Conservation (phyloP, 345 rosid species). For the Syzygium aromaticum region DNA sequence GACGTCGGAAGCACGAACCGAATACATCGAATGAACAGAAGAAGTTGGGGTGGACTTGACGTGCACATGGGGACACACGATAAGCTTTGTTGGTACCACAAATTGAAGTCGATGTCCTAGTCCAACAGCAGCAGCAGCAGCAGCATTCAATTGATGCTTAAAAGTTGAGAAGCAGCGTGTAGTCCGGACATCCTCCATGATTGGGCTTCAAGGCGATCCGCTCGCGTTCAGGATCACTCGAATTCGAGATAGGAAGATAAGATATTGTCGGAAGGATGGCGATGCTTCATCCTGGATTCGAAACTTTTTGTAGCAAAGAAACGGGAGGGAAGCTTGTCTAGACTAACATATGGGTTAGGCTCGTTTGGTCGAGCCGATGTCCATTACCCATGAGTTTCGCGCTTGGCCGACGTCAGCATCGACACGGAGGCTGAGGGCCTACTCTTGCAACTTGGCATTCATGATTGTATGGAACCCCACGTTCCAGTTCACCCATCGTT, state of each 20-base stretch:
- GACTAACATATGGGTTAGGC: neutral
- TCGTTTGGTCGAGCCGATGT: neutral
- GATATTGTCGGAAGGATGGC: no score
- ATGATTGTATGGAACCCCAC: neutral
- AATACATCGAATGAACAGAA: neutral
- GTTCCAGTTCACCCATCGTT: neutral
- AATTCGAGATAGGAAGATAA: neutral
- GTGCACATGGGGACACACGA: neutral
- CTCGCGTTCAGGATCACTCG: neutral
- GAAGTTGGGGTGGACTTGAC: neutral
- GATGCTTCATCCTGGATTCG: neutral
- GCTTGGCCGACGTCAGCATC: neutral
- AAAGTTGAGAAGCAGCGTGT: neutral
- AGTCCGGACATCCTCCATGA: neutral
- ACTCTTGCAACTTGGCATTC: neutral
- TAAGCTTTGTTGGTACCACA: neutral
- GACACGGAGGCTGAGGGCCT: neutral
- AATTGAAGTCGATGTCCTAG: neutral
- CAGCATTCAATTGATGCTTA: neutral
- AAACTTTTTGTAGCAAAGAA: neutral
- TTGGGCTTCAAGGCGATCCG: neutral
- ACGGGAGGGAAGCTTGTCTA: neutral
- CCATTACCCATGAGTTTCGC: neutral
- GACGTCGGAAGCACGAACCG: neutral
- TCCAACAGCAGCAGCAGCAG: neutral